phyloP scores from a whole-genome alignment of 2,329 filamentous ascomycete species.

The Beauveria scarabaeidicola region DNA sequence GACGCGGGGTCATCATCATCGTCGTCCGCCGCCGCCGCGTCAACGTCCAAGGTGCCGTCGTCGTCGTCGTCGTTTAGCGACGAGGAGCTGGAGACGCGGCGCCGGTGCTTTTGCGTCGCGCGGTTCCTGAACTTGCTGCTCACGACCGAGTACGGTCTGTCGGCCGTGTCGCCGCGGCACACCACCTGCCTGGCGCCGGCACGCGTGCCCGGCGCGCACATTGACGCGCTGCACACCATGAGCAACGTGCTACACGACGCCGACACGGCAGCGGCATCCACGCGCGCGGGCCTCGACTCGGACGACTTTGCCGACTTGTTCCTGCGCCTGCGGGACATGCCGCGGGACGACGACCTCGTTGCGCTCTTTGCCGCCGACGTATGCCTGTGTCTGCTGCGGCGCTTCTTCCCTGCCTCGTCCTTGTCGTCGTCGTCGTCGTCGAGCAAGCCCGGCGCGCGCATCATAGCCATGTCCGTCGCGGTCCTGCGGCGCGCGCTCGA shows the following conservation, averaged over 20 bases:
- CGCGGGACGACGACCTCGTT: not conserved
- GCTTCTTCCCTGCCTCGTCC: not conserved
- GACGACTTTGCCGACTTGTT: not conserved
- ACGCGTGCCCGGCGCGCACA: not conserved
- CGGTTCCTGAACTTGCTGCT: conserved; percentile 13
- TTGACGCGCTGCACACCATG: not conserved
- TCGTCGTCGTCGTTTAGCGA: not conserved
- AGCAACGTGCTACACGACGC: not conserved
- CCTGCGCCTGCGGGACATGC: not conserved
- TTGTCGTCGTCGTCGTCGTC: not conserved
- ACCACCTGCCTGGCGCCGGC: not conserved
- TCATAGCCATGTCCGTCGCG: not conserved
- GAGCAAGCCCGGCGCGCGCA: not conserved
- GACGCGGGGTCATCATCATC: not conserved
- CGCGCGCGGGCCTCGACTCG: conserved; percentile 5
- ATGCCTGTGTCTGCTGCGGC: conserved; percentile 12
- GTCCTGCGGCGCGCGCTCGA: conserved; percentile 6
- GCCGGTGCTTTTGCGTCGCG: conserved; percentile 13
- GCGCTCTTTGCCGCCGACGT: conserved; percentile 12
- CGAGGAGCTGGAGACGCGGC: conserved; percentile 11
- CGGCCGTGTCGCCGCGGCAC: conserved; percentile 2
- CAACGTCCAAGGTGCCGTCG: not conserved
- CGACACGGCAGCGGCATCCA: not conserved
- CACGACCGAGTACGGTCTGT: conserved; percentile 13
- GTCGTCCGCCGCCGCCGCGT: not conserved